Evolutionary conservation across 768 basidiomycete species (phyloP), one percentile per base, ranked within the genome.

Genomic region (Phylloporus sp.): DNA sequence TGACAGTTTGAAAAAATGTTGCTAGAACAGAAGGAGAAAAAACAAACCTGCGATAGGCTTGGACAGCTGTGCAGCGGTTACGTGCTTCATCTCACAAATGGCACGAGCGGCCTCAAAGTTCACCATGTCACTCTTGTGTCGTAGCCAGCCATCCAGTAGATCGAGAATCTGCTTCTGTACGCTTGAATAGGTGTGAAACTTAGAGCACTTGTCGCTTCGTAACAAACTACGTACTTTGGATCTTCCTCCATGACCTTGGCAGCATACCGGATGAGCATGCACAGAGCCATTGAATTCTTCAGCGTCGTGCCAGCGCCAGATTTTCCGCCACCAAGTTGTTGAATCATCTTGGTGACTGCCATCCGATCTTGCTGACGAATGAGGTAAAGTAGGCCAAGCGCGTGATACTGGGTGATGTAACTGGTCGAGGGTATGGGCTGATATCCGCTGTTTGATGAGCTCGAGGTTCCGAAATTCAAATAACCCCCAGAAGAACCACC

Each of bases 71-170:
- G 78, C 67, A 8, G 82, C 64, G 22, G 82, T 76, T 23, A 92
- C 86, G 50, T 84, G 81, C 68, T 84, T 88, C 88, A 95, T 90
- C 65, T 97, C 95, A 65, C 94, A 97, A 52, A 99, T 95, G 7
- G 84, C 94, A 35, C 96, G 86, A 4, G 96, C 95, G 18, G 96
- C 96, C 67, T 99, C 96, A 51, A 93, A 89, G 70, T 98, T 98
- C 62, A 99, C 96, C 95, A 97, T 99, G 65, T 99, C 96, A 57
- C 92, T 96, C 75, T 99, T 99, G 71, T 99, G 96, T 48, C 93
- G 82, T 49, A 98, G 73, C 84, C 93, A 94, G 27, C 88, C 85
- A 63, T 98, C 96, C 29, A 98, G 75, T 34, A 96, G 77, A 54
- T 98, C 96, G 42, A 91, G 74, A 79, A 97, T 95, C 59, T 90